phyloP scores from a whole-genome alignment of 2,329 filamentous ascomycete species.

The Beauveria caledonica region DNA sequence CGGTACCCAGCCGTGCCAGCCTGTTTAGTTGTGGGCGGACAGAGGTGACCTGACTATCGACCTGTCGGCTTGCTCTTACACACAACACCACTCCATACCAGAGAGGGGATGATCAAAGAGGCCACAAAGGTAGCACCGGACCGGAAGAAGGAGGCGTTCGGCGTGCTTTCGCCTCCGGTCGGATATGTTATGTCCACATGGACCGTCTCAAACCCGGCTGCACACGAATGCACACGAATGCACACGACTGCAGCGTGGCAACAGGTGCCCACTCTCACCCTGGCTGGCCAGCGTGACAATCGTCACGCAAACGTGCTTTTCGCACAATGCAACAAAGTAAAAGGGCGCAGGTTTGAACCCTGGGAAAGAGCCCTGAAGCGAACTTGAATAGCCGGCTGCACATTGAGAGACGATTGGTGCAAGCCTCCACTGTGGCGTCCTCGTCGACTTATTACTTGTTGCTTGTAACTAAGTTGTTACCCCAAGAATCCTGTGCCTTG shows the following conservation, averaged over 20 bases:
- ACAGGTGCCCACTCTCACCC: not conserved
- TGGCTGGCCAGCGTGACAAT: not conserved
- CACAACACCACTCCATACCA: not conserved
- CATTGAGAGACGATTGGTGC: not conserved
- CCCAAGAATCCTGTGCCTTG: not conserved
- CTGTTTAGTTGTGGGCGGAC: not conserved
- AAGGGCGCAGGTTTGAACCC: not conserved
- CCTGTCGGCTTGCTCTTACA: not conserved
- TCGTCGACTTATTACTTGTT: not conserved
- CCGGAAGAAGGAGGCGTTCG: not conserved
- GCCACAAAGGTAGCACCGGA: not conserved
- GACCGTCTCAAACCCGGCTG: not conserved
- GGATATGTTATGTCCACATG: not conserved
- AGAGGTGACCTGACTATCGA: not conserved
- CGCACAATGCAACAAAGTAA: not conserved
- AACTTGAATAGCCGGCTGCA: not conserved
- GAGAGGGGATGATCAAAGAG: not conserved
- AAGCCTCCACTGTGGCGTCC: constrained; percentile 4
- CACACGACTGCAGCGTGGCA: not conserved
- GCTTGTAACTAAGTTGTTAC: not conserved
- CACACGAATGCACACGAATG: not conserved
- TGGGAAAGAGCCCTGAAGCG: not conserved
- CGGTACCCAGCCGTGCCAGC: not conserved
- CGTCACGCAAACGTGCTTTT: not conserved
- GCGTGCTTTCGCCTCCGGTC: not conserved